These are phyloP conservation scores for Penicillium sp. DNA, from an alignment of 2,329 filamentous ascomycete species.

Conservation along the genomic window DNA sequence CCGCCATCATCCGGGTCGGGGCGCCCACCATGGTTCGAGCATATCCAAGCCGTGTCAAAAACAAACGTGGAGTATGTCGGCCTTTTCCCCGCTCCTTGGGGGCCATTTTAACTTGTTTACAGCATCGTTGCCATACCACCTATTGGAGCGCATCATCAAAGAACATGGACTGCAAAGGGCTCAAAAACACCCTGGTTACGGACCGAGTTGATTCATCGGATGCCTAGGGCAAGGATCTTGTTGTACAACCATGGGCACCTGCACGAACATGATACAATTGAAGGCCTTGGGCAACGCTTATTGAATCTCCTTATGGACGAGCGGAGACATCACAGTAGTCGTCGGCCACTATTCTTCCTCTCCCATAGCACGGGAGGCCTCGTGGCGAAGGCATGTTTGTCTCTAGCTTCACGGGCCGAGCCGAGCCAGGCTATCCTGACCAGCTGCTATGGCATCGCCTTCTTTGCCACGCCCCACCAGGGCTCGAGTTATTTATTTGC, in stretches of 20 bases:
- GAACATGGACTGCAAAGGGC: constrained; percentile 27
- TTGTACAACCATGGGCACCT: constrained; percentile 31
- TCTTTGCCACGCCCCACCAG: constrained; percentile 63
- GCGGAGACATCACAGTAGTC: constrained; percentile 17
- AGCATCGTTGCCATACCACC: constrained; percentile 39
- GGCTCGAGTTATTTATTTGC: constrained; percentile 65
- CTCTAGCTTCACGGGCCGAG: constrained; percentile 32
- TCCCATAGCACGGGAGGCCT: constrained; percentile 63
- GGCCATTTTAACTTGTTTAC: neutral
- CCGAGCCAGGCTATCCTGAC: constrained; percentile 46
- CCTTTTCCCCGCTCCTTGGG: neutral
- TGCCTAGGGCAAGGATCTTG: constrained; percentile 28
- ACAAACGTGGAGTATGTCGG: constrained; percentile 30
- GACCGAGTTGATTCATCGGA: constrained; percentile 19
- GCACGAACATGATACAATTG: constrained; percentile 26
- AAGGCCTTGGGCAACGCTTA: constrained; percentile 25
- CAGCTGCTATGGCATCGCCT: constrained; percentile 62
- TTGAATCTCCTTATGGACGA: constrained; percentile 24
- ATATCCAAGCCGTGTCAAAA: constrained; percentile 8
- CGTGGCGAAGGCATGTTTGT: constrained; percentile 58
- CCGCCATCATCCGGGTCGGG: constrained; percentile 1
- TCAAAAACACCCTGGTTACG: constrained; percentile 27
- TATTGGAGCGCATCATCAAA: constrained; percentile 33
- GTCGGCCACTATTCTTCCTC: constrained; percentile 59
- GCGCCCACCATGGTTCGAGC: constrained; percentile 18